Percentiles rank a stretch among this genome's conserved stretches.
phyloP scores from a whole-genome alignment of 208 protist species.

The Giardia duodenalis region DNA sequence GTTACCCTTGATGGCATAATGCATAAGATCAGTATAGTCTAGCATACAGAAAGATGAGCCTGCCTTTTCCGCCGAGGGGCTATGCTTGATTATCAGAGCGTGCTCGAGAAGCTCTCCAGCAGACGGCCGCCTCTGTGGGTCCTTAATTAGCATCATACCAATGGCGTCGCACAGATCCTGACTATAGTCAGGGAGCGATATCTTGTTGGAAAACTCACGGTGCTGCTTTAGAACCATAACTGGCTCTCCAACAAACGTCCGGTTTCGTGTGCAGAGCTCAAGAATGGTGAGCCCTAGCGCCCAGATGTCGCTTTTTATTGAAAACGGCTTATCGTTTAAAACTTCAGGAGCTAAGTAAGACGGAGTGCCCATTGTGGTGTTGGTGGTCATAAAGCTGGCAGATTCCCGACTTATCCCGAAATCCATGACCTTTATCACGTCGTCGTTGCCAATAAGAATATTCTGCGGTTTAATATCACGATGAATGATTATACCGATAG shows the following conservation, averaged over 20 bases:
- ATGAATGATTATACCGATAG: background rate
- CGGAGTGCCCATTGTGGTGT: background rate
- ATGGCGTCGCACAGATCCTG: background rate
- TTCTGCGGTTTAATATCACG: slow-evolving; percentile 11
- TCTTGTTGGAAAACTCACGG: background rate
- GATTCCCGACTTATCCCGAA: background rate
- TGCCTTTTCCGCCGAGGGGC: background rate
- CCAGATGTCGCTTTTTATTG: background rate
- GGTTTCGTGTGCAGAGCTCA: background rate
- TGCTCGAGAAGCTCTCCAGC: background rate
- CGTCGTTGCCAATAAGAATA: background rate
- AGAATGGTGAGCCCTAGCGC: background rate
- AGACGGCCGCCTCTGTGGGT: background rate
- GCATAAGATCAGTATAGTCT: background rate
- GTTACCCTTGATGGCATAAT: background rate
- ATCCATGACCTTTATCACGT: background rate
- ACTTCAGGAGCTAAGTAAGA: background rate
- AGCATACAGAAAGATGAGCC: no score
- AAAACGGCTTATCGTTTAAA: background rate
- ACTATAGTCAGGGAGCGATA: background rate
- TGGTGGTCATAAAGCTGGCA: background rate
- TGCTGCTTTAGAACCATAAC: background rate
- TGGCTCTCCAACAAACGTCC: background rate
- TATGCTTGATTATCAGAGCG: background rate
- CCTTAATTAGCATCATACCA: background rate